A percentile compares a stretch with the other conserved stretches of the same genome.
phyloP scores from a whole-genome alignment of 208 protist species.

The Jaenimonas drosophilae region DNA sequence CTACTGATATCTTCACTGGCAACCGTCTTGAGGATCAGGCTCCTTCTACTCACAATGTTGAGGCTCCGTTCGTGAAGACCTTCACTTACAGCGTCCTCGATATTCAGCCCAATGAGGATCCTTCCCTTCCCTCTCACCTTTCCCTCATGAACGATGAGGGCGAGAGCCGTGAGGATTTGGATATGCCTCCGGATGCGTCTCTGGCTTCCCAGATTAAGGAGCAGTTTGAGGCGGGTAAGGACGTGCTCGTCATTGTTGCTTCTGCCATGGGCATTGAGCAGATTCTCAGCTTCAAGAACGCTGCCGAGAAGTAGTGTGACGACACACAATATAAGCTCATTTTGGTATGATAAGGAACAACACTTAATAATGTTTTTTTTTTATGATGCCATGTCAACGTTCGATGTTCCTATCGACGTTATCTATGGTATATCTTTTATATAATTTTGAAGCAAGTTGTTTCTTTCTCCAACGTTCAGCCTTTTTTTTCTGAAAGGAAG shows the following conservation, averaged over 20 bases:
- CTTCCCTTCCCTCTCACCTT: constrained; percentile 52
- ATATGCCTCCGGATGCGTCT: constrained; percentile 87
- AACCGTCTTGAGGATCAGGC: constrained; percentile 98
- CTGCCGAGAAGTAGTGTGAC: constrained; percentile 69
- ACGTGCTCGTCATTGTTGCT: constrained; percentile 91
- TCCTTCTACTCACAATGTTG: constrained; percentile 96
- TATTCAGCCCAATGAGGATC: constrained; percentile 84
- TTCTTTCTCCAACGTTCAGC: no score
- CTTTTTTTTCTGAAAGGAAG: no score
- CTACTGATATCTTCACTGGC: constrained; percentile 97
- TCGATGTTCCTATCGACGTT: background rate
- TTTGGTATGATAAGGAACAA: no score
- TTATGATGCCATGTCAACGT: background rate
- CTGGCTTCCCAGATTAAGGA: constrained; percentile 87
- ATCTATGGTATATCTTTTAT: background rate
- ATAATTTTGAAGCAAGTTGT: no score
- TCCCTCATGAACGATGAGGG: constrained; percentile 91
- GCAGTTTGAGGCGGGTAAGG: constrained; percentile 90
- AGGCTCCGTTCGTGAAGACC: constrained; percentile 93
- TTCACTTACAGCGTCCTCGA: constrained; percentile 93
- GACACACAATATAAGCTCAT: no score
- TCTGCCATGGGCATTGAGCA: constrained; percentile 94
- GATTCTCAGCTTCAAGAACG: constrained; percentile 91
- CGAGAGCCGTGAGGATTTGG: constrained; percentile 92
- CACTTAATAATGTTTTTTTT: constrained; percentile 12